Conservation (phyloP, 495 filamentous ascomycete genomes). For the Aspergillus conjunctus region DNA sequence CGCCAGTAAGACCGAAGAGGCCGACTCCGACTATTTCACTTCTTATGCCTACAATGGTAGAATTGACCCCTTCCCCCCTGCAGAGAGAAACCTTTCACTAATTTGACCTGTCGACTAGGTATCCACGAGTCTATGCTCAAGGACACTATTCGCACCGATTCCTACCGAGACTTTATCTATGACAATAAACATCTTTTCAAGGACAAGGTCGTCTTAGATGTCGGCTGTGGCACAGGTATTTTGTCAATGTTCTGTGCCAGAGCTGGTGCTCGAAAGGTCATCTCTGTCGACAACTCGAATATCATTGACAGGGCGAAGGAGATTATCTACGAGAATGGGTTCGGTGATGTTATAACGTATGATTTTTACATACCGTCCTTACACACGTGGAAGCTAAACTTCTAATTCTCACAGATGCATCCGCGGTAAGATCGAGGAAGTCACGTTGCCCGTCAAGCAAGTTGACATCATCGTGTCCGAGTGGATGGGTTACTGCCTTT, state of each 20-base stretch:
- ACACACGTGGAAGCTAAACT: constrained; percentile 4
- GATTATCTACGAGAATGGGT: constrained; percentile 79
- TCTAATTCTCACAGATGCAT: constrained; percentile 48
- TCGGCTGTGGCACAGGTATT: constrained; percentile 91
- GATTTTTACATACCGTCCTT: constrained; percentile 13
- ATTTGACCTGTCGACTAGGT: constrained; percentile 43
- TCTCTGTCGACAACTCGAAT: constrained; percentile 90
- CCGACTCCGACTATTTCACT: constrained; percentile 71
- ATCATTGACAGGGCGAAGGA: constrained; percentile 88
- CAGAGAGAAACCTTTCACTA: constrained; percentile 19
- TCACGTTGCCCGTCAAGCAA: constrained; percentile 72
- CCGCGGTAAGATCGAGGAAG: constrained; percentile 92
- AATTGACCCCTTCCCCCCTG: constrained; percentile 14
- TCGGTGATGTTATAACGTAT: constrained; percentile 76
- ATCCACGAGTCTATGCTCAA: constrained; percentile 96
- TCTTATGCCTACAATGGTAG: constrained; percentile 80
- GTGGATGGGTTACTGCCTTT: constrained; percentile 95
- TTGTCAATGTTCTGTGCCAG: constrained; percentile 92
- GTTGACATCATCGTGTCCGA: constrained; percentile 96
- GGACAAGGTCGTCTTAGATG: constrained; percentile 87
- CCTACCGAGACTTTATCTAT: constrained; percentile 72
- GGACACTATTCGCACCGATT: constrained; percentile 65
- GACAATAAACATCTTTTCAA: constrained; percentile 89
- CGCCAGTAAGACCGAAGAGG: constrained; percentile 35
- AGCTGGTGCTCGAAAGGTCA: constrained; percentile 86